Base-by-base conservation (phyloP, 192 early-diverging fungal genomes). In the Coemansia reversa region DNA sequence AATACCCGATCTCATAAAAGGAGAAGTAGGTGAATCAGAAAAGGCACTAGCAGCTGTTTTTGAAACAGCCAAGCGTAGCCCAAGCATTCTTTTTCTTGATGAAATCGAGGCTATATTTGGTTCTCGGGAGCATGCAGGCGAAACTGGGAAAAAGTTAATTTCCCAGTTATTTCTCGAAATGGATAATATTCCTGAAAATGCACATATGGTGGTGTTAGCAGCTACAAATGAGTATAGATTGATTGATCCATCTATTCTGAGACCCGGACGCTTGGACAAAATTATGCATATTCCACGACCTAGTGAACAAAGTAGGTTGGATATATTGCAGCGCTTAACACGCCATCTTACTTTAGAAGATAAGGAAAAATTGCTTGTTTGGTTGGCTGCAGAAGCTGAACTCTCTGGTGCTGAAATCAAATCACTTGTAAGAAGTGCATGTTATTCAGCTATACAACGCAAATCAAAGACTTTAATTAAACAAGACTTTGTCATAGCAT, bases 81-180 rank as follows among this genome's bases (percentile, higher is more conserved):
- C 96, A 0, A 89, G 86, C 61, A 89, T 98, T 29, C 72, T 98
- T 14, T 98, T 98, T 79, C 82, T 98, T 20, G 96, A 98, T 72
- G 95, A 98, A 68, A 82, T 98, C 50, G 96, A 98, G 57, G 88
- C 93, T 3, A 74, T 98, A 27, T 96, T 96, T 79, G 85, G 89
- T 24, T 70, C 66, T 9, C 81, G 89, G 56, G 92, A 92, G 5
- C 69, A 72, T 7, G 77, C 83, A 54, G 92, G 92, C 0, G 84
- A 88, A 63, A 75, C 89, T 5, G 90, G 85, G 19, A 90, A 84
- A 68, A 89, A 90, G 79, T 73, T 93, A 12, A 86, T 92, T 28
- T 86, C 92, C 7, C 91, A 93, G 67, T 58, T 95, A 9, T 79
- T 93, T 29, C 61, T 90, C 7, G 91, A 96, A 59, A 76, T 97